Evolutionary conservation across 2,329 filamentous ascomycete species (phyloP), one percentile per base, ranked within the genome.

Genomic region (Keithomyces neogunnii): DNA sequence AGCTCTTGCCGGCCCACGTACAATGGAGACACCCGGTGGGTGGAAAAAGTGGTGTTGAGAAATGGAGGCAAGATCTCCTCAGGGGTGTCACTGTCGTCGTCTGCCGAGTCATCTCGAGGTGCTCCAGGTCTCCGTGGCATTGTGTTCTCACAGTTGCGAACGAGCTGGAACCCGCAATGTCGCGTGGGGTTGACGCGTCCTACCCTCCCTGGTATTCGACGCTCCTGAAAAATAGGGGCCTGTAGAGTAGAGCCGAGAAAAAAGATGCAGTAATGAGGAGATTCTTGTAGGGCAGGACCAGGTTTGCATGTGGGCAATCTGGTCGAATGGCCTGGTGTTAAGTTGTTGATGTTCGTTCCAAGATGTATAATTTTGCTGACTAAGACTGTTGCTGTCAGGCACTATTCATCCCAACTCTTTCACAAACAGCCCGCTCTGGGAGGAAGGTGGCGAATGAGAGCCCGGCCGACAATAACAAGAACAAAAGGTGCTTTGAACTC

Each of bases 11-110:
- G 49, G 29, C 76, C 77, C 28, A 78, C 53, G 59, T 75, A 73
- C 1, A 83, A 66, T 1, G 78, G 77, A 0, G 79, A 81, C 3
- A 74, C 71, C 45, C 77, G 76, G 58, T 81, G 74, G 5, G 74
- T 74, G 3, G 78, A 77, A 56, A 81, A 82, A 11, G 78, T 81
- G 0, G 75, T 81, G 66, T 80, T 77, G 68, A 78, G 80, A 62
- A 83, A 76, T 2, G 72, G 71, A 29, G 70, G 66, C 28, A 59
- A 53, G 1, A 59, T 55, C 29, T 66, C 60, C 38, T 61, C 52
- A 7, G 59, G 59, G 19, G 56, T 50, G 32, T 66, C 60, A 44
- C 60, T 53, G 30, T 58, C 58, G 29, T 56, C 51, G 26, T 55
- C 52, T 44, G 26, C 13, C 35, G 43, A 33, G 26, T 49, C 44